phyloP scores from a whole-genome alignment of 2,329 filamentous ascomycete species.

The Aspergillus sp. region DNA sequence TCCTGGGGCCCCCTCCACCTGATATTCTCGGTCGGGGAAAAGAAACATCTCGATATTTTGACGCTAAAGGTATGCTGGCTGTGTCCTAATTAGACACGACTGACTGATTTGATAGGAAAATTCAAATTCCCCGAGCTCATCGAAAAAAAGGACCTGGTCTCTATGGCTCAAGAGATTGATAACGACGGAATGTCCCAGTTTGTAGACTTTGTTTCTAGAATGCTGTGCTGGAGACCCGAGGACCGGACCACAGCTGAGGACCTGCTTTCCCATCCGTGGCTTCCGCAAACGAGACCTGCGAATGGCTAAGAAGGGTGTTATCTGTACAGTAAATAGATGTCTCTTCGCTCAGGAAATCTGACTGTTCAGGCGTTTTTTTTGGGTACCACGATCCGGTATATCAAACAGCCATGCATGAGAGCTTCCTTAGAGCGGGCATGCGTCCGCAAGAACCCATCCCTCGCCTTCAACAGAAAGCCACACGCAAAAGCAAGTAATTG shows the following conservation, averaged over 20 bases:
- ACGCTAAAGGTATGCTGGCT: slow-evolving; percentile 14
- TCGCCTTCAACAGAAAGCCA: too few species aligned
- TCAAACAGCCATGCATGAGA: too few species aligned
- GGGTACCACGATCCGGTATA: too few species aligned
- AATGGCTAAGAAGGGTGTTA: slow-evolving; percentile 7
- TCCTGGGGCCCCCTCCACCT: slow-evolving; percentile 34
- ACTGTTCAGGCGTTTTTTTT: too few species aligned
- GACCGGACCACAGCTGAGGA: slow-evolving; percentile 13
- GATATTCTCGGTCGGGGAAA: slow-evolving; percentile 28
- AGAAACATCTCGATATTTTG: slow-evolving; percentile 23
- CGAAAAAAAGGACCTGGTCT: slow-evolving; percentile 6
- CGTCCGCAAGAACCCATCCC: too few species aligned
- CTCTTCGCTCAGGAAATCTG: too few species aligned
- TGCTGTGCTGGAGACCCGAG: slow-evolving; percentile 17
- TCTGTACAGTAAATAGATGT: slow-evolving; percentile 4
- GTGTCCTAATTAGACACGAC: slow-evolving; percentile 2
- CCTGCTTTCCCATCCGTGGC: slow-evolving; percentile 15
- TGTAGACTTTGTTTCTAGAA: slow-evolving; percentile 15
- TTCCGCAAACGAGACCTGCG: slow-evolving; percentile 5
- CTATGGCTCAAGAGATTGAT: slow-evolving; percentile 10
- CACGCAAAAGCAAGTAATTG: too few species aligned
- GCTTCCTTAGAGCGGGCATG: too few species aligned
- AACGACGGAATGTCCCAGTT: slow-evolving; percentile 8
- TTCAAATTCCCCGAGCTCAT: slow-evolving; percentile 14
- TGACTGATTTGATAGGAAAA: slow-evolving; percentile 12